Evolutionary conservation across 495 filamentous ascomycete species (phyloP), one percentile per base, ranked within the genome.

Genomic region (Neurospora sp.): DNA sequence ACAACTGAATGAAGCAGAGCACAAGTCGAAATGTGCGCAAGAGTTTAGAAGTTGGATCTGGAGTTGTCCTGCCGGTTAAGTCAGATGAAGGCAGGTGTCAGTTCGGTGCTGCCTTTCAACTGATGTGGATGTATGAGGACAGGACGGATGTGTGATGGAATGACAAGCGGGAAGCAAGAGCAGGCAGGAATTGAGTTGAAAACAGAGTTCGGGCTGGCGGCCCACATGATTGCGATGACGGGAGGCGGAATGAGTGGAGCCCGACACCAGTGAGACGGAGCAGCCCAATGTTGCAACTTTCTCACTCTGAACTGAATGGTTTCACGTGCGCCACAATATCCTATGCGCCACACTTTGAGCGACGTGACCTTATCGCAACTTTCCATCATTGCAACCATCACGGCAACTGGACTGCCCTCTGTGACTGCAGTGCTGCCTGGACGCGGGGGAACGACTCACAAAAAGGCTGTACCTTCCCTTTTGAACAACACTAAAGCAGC

Each of bases 1-100:
- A 37, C 54, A 66, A 66, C 54, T 46, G 71, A 73, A 72, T 62
- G 35, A 70, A 70, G 69, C 44, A 66, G 44, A 71, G 74, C 74
- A 62, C 74, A 37, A 38, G 69, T 69, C 38, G 70, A 74, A 70
- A 69, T 70, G 40, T 48, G 73, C 59, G 48, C 46, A 73, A 42
- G 27, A 46, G 54, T 66, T 35, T 27, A 35, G 23, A 66, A 37
- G 54, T 35, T 18, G 54, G 54, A 66, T 66, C 54, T 66, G 54
- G 6, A 18, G 54, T 35, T 66, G 23, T 66, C 54, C 14, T 66
- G 54, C 54, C 54, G 23, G 54, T 35, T 9, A 35, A 66, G 54
- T 62, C 54, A 66, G 54, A 66, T 35, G 54, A 66, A 66, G 54
- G 54, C 54, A 66, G 27, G 12, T 66, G 27, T 35, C 6, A 46